Conservation (phyloP, 345 rosid genomes). For the Turritis glabra region DNA sequence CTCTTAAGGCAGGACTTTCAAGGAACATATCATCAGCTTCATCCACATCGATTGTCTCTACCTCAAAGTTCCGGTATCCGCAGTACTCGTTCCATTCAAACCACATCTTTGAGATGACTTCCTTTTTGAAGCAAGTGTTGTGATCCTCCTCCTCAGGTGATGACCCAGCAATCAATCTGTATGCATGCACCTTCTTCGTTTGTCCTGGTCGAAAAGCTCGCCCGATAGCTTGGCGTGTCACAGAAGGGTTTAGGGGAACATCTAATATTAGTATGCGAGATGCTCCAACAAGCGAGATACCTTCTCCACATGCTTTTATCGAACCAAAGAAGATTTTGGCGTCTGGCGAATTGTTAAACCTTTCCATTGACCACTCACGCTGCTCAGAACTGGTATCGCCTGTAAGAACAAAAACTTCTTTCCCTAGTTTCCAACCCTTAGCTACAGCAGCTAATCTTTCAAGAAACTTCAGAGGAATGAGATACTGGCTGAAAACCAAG, state of each 20-base stretch:
- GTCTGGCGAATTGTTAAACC: conserved; percentile 72
- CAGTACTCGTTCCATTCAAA: conserved; percentile 89
- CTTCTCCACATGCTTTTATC: conserved; percentile 94
- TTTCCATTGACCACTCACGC: conserved; percentile 80
- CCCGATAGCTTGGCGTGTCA: conserved; percentile 93
- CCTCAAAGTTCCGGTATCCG: conserved; percentile 63
- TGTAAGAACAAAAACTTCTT: conserved; percentile 69
- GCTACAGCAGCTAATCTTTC: conserved; percentile 57
- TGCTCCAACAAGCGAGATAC: conserved; percentile 94
- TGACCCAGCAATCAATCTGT: conserved; percentile 77
- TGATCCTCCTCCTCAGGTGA: conserved; percentile 91
- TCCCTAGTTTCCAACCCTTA: conserved; percentile 68
- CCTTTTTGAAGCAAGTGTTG: conserved; percentile 75
- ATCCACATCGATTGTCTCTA: conserved; percentile 57
- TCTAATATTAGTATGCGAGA: conserved; percentile 84
- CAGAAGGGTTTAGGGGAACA: conserved; percentile 93
- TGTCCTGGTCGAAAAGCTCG: conserved; percentile 95
- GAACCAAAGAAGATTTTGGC: conserved; percentile 93
- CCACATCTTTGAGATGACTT: conserved; percentile 88
- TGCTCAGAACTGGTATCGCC: conserved; percentile 75
- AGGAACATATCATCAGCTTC: conserved; percentile 64
- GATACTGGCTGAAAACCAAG: conserved; percentile 91
- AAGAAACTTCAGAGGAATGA: conserved; percentile 73
- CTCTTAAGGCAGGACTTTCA: conserved; percentile 56
- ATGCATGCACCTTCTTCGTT: conserved; percentile 73